Evolutionary conservation across 805 yeast species (phyloP).

Genomic region (Lachancea sp.): DNA sequence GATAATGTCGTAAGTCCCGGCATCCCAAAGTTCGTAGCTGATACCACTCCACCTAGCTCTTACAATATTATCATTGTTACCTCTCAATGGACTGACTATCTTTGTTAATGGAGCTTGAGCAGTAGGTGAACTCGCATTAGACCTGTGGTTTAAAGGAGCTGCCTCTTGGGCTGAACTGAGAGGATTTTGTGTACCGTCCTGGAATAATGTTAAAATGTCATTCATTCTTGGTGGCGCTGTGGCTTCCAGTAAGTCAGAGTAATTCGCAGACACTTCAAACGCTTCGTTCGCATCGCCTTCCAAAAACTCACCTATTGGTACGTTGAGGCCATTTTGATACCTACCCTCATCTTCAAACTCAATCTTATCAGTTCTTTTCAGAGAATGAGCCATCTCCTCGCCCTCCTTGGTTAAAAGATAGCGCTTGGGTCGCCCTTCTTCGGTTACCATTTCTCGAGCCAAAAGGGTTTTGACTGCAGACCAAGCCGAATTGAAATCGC

Average conservation of each 20-base stretch:
- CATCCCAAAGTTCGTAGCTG: constrained; percentile 48
- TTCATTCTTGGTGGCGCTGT: background rate
- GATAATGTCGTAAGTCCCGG: constrained; percentile 50
- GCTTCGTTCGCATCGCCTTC: background rate
- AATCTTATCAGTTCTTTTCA: constrained; percentile 43
- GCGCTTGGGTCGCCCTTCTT: constrained; percentile 50
- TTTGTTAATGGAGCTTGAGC: background rate
- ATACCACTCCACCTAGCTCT: constrained; percentile 22
- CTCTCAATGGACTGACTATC: background rate
- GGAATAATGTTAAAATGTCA: background rate
- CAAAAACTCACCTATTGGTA: background rate
- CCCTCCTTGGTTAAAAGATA: constrained; percentile 72
- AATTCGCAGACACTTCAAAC: constrained; percentile 5
- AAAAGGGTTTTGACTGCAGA: constrained; percentile 55
- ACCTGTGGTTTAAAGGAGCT: background rate
- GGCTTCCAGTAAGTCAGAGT: constrained; percentile 7
- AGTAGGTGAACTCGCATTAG: background rate
- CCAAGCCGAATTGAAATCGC: constrained; percentile 74
- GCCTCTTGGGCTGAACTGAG: background rate
- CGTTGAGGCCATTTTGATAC: constrained; percentile 6
- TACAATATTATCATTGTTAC: constrained; percentile 7
- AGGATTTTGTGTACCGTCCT: background rate
- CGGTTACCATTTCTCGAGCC: constrained; percentile 50
- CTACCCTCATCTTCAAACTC: constrained; percentile 23
- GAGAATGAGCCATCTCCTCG: constrained; percentile 47